Evolutionary conservation across 441 rosid species (phyloP), one percentile per base, ranked within the genome.

Genomic region (Erodium moschatum): DNA sequence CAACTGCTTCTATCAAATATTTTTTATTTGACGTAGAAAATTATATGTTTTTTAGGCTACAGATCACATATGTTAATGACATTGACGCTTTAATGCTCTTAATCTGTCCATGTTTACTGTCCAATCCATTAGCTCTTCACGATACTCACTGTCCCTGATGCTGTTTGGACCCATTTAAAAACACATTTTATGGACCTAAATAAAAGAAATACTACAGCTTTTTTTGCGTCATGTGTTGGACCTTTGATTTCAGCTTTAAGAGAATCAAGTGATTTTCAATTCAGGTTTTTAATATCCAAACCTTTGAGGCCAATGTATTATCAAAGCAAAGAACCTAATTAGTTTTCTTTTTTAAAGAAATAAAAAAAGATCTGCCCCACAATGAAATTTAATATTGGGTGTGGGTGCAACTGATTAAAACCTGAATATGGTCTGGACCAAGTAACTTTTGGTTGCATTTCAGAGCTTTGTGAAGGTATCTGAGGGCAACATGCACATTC

Each of bases 351-450:
- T 4, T n/a, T 7, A 4, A 50, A 56, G 6, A 56, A 56, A 19
- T 20, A 18, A 56, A 56, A 56, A 38, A 56, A 18, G 62, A 61
- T 24, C 16, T 11, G 27, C n/a, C 35, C 11, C 33, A n/a, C 4
- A 61, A 61, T 24, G 15, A 61, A 61, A 61, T 61, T 48, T 61
- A 11, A 21, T 15, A 11, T 12, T 48, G 35, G 11, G 7, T 3
- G 16, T 44, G 50, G 15, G 60, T 12, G 33, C 1, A 21, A 24
- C 35, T 67, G 68, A 65, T 46, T 64, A 65, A 65, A 48, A 88
- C 94, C 94, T 88, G 94, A 77, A 88, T 86, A 72, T 86, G 94
- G 83, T 86, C 89, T 44, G 86, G 87, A 67, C 91, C 94, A 44
- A 88, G 88, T 48, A 88, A 79, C 71, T 87, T 85, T 79, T 88